A percentile compares a stretch with the other conserved stretches of the same genome.
Conservation (phyloP, 1,284 basidiomycete genomes). For the Ustilago curta region DNA sequence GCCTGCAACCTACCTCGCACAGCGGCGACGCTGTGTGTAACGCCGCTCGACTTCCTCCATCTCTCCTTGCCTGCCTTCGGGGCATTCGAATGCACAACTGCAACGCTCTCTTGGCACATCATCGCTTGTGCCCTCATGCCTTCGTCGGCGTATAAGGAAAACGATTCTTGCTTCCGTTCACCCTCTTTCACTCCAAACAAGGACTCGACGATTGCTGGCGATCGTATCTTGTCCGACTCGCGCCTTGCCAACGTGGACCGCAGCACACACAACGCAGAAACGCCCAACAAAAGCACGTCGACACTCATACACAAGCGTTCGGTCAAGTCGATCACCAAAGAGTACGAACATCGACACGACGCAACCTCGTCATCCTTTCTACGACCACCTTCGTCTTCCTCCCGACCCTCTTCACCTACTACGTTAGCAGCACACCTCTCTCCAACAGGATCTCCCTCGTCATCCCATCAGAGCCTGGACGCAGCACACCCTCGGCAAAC, state of each 20-base stretch:
- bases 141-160: slow-evolving; percentile 13
- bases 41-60: too few species aligned
- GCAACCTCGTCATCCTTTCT: neutral
- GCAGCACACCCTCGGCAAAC: neutral
- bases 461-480: slow-evolving; percentile 5
- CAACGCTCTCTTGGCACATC: slow-evolving; percentile 1
- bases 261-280: slow-evolving; percentile 9
- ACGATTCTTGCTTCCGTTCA: slow-evolving; percentile 6
- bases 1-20: too few species aligned
- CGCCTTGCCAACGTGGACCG: slow-evolving; percentile 23
- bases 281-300: slow-evolving; percentile 12
- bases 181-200: neutral
- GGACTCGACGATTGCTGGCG: slow-evolving; percentile 13
- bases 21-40: too few species aligned
- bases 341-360: slow-evolving; percentile 33
- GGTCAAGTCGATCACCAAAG: slow-evolving; percentile 41
- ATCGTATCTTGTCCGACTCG: slow-evolving; percentile 25
- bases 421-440: slow-evolving; percentile 2
- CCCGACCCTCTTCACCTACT: slow-evolving; percentile 28
- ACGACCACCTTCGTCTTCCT: slow-evolving; percentile 16
- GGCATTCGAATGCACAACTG: neutral
- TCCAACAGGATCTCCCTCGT: slow-evolving; percentile 1
- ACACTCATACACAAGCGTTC: slow-evolving; percentile 39
- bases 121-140: slow-evolving; percentile 23
- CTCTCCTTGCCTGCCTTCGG: too few species aligned